Evolutionary conservation across 331 rosid genomes (phyloP), one percentile per base, ranked within the genome.

Genomic region (Quercus lobata): DNA sequence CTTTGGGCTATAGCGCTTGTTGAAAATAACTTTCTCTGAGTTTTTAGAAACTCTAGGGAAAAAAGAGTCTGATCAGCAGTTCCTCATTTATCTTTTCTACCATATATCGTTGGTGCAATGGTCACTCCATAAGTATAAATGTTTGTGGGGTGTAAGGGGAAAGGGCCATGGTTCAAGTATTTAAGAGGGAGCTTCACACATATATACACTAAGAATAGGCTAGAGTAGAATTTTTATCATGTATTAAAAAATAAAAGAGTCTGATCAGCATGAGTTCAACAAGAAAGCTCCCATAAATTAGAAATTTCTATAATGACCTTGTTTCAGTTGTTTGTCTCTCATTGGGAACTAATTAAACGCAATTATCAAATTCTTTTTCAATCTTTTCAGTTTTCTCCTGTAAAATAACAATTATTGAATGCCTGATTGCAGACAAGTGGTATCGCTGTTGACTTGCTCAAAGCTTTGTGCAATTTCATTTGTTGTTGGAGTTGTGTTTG

Each of bases 401-500:
- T 18, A 9, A 71, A 55, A 29, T 81, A 24, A 35, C 49, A 8
- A 72, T 5, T 37, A 24, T 75, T 37, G n/a, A 17, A 21, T 71
- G 15, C 79, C 19, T 73, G 79, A 14, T 79, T 83, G 71, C 90
- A 91, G 97, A 18, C 84, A 86, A 57, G 60, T 68, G 32, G 80
- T 89, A 0, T 91, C 96, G 35, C 79, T 85, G 57, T 83, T 81
- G 88, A 83, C 96, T 2, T 93, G 97, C 86, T 88, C 94, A 5
- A 91, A 93, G 88, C 88, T 88, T 19, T 89, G 97, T 72, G 84
- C 96, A 41, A 18, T 93, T 85, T 90, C 85, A 78, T 93, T 93
- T 82, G 87, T 82, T 77, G 96, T 88, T 73, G 97, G 97, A 69
- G 76, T 85, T 3, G 76, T 89, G 27, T 91, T 89, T 56, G 93